These are phyloP conservation scores for Tolypocladium tundrense DNA, from an alignment of 2,329 filamentous ascomycete species.

Conservation along the genomic window DNA sequence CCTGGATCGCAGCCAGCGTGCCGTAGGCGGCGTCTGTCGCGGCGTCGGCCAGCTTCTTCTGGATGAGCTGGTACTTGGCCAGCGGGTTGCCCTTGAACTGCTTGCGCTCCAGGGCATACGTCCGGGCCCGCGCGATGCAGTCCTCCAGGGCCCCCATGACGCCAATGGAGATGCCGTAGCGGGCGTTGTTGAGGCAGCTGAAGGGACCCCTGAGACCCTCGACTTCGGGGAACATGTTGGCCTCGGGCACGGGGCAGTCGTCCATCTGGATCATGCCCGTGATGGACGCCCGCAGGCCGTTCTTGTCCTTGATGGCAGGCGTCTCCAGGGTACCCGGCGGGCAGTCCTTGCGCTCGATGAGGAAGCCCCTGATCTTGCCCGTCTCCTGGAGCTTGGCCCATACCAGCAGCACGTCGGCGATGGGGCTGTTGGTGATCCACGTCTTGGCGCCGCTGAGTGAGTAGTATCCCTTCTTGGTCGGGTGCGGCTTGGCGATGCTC, in stretches of 20 bases:
- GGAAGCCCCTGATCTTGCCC: conserved; percentile 87
- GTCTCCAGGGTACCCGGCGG: conserved; percentile 85
- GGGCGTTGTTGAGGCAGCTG: conserved; percentile 84
- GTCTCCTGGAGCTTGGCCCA: conserved; percentile 92
- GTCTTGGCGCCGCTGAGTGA: conserved; percentile 77
- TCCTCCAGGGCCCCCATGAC: conserved; percentile 93
- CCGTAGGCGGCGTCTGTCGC: conserved; percentile 85
- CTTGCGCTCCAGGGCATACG: conserved; percentile 84
- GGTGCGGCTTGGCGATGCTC: conserved; percentile 73
- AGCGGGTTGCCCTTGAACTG: conserved; percentile 96
- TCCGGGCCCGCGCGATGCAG: conserved; percentile 67
- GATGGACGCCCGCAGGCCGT: conserved; percentile 80
- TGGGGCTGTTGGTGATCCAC: conserved; percentile 93
- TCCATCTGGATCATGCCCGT: conserved; percentile 98
- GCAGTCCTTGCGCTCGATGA: conserved; percentile 77
- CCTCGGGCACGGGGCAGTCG: conserved; percentile 74
- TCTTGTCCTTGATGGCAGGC: conserved; percentile 90
- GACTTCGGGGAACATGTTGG: conserved; percentile 88
- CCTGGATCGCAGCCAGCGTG: conserved; percentile 80
- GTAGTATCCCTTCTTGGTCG: conserved; percentile 73
- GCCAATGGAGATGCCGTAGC: conserved; percentile 89
- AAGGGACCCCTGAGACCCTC: conserved; percentile 86
- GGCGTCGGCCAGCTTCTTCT: conserved; percentile 96
- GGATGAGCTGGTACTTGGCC: conserved; percentile 90
- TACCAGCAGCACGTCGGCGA: conserved; percentile 72